Percentiles rank a stretch among this genome's conserved stretches.
phyloP scores from a whole-genome alignment of 768 basidiomycete species.

The Pilatotrama ljubarskyi region DNA sequence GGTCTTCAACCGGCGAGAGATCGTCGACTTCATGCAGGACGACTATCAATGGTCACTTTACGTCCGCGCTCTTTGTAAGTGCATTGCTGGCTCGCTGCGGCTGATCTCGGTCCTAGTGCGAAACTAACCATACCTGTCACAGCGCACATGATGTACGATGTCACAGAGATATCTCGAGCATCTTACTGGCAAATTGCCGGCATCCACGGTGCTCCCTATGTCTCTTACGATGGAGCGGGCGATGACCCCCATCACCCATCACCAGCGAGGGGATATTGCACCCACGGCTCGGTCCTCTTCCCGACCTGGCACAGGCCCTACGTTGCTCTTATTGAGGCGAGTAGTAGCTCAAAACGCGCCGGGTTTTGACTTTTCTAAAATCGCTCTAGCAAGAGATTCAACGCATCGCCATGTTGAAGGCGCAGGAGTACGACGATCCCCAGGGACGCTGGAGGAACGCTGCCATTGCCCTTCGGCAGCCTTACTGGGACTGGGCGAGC shows the following conservation, averaged over 20 bases:
- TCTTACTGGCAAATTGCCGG: conserved; percentile 35
- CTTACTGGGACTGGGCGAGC: conserved; percentile 55
- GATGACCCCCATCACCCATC: conserved; percentile 24
- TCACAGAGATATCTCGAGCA: no score
- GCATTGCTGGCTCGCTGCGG: no score
- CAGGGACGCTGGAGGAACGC: conserved; percentile 33
- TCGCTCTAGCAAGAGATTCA: conserved; percentile 47
- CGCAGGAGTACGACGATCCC: conserved; percentile 36
- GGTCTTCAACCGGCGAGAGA: no score
- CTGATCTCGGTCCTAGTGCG: no score
- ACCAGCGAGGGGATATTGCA: conserved; percentile 49
- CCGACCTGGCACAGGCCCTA: conserved; percentile 59
- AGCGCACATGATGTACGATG: no score
- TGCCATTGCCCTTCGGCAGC: conserved; percentile 38
- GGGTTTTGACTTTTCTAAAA: background rate
- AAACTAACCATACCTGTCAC: no score
- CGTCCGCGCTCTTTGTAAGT: no score
- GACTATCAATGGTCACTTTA: no score
- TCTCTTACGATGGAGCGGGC: conserved; percentile 43
- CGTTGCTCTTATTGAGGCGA: conserved; percentile 48
- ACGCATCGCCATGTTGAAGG: conserved; percentile 39
- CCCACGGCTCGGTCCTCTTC: conserved; percentile 52
- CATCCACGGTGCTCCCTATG: conserved; percentile 52
- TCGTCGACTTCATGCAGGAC: no score
- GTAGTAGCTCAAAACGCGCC: conserved; percentile 3